A percentile compares a stretch with the other conserved stretches of the same genome.
Conservation (phyloP, 2,329 filamentous ascomycete genomes). For the Nigrospora osmanthi region DNA sequence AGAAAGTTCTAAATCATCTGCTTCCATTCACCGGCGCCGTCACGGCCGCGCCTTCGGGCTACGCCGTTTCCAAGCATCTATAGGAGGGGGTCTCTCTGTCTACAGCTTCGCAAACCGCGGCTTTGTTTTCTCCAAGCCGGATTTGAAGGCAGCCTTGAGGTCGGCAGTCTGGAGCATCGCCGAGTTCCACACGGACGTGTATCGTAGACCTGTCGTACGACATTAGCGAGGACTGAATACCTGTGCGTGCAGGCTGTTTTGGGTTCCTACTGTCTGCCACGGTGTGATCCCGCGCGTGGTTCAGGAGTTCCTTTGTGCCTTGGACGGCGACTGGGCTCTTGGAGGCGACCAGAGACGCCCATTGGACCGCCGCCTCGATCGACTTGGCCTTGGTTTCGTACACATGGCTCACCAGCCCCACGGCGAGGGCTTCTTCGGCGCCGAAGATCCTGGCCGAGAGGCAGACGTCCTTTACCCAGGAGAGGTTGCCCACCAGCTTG, state of each 20-base stretch:
- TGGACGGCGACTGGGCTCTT: constrained; percentile 68
- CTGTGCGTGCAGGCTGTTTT: too few species aligned
- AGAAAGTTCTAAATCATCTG: not conserved
- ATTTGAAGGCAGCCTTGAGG: constrained; percentile 64
- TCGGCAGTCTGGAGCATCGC: constrained; percentile 76
- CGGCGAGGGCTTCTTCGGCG: constrained; percentile 59
- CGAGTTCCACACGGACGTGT: constrained; percentile 83
- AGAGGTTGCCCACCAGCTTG: constrained; percentile 61
- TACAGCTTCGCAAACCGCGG: constrained; percentile 75
- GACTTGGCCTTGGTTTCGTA: constrained; percentile 33
- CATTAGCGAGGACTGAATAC: constrained; percentile 6
- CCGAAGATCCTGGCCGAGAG: constrained; percentile 63
- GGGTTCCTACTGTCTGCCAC: constrained; percentile 61
- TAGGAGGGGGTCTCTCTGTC: not conserved
- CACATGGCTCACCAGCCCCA: constrained; percentile 64
- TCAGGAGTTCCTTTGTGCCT: constrained; percentile 21
- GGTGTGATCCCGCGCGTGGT: constrained; percentile 60
- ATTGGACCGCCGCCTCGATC: constrained; percentile 15
- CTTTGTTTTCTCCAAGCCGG: constrained; percentile 69
- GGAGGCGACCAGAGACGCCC: constrained; percentile 48
- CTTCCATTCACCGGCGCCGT: not conserved
- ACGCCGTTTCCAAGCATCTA: not conserved
- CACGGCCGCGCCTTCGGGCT: not conserved
- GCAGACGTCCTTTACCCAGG: constrained; percentile 75
- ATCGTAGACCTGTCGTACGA: constrained; percentile 53